Evolutionary conservation across 371 early-diverging fungal species (phyloP).

Genomic region (Mortierella sp.): DNA sequence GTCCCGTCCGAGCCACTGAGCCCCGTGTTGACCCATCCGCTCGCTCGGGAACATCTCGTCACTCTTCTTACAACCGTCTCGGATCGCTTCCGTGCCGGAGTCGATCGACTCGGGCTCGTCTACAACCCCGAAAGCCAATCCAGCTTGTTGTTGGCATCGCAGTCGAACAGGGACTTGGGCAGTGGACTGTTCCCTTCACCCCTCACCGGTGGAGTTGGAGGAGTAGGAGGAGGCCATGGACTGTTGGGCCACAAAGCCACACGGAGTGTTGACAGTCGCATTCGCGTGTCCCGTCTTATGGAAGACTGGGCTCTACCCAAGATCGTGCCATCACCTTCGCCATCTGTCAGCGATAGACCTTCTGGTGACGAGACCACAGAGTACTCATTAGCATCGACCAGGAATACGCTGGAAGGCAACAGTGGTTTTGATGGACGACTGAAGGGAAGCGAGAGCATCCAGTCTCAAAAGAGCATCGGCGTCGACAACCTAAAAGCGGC

Average conservation of each 20-base stretch:
- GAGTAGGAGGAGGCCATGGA: conserved; percentile 2
- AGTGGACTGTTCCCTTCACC: conserved; percentile 20
- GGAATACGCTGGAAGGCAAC: conserved; percentile 16
- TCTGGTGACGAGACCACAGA: conserved; percentile 13
- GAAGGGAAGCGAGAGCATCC: conserved; percentile 1
- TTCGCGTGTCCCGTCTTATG: conserved; percentile 46
- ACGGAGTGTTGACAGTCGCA: conserved; percentile 33
- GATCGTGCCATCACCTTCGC: conserved; percentile 18
- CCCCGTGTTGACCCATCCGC: conserved; percentile 42
- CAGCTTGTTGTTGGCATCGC: conserved; percentile 2
- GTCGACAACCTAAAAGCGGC: conserved; percentile 48
- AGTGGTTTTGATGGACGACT: background rate
- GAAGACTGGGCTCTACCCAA: conserved; percentile 52
- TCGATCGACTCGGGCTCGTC: conserved; percentile 27
- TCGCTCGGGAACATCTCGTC: conserved; percentile 48
- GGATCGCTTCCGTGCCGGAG: conserved; percentile 52
- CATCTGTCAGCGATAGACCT: conserved; percentile 7
- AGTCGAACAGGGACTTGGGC: conserved; percentile 13
- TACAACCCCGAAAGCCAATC: conserved; percentile 33
- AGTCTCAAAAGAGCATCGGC: conserved; percentile 33
- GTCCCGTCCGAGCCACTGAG: conserved; percentile 31
- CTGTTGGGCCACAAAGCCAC: conserved; percentile 15
- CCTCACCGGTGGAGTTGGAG: too few relatives aligned
- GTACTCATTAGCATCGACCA: conserved; percentile 11
- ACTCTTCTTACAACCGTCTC: conserved; percentile 49